Base-by-base conservation (phyloP, 2,329 filamentous ascomycete species). In the Colletotrichum sp. region DNA sequence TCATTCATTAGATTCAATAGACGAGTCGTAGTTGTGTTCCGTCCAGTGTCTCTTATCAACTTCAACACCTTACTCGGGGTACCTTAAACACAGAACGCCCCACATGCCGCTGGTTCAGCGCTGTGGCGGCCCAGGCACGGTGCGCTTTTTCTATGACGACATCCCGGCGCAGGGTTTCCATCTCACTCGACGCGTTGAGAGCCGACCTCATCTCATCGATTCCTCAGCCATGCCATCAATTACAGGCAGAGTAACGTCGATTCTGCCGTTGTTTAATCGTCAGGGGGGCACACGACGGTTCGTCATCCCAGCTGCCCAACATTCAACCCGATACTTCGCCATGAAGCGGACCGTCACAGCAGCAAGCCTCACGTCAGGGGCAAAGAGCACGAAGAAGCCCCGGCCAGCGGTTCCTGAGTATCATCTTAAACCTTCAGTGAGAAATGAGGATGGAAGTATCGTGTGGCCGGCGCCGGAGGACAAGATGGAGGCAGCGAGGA, bases 381-480 rank as follows among this genome's bases (percentile, higher is more conserved):
- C 4, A 2, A 30, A 18, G 13, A 10, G 15, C n/a, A 18, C 24
- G 1, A 77, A 75, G 67, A 77, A 75, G 21, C 62, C 62, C 4
- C 55, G 39, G 12, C 71, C 72, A 5, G 71, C 81, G 57, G 79
- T 88, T 0, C 86, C 86, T 3, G 87, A 88, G 7, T 89, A 89
- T 75, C 88, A 89, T 78, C 75, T 82, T 15, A 85, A 86, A 7
- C 84, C 86, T 5, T 85, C 86, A 4, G 66, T 84, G 36, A 82
- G 81, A 69, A 87, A 89, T 76, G 83, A 84, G 1, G 78, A 84
- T 21, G 91, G 90, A 3, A 84, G 85, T 12, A 83, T 87, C 2
- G 85, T 93, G 64, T 94, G 92, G 93, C 93, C 93, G 4, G 92
- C 92, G 2, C 89, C 91, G 3, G 82, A 81, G 67, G 82, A 82